Conservation (phyloP, 225 moss, liverwort and hornwort genomes). For the Bryoerythrophyllum caledonicum region DNA sequence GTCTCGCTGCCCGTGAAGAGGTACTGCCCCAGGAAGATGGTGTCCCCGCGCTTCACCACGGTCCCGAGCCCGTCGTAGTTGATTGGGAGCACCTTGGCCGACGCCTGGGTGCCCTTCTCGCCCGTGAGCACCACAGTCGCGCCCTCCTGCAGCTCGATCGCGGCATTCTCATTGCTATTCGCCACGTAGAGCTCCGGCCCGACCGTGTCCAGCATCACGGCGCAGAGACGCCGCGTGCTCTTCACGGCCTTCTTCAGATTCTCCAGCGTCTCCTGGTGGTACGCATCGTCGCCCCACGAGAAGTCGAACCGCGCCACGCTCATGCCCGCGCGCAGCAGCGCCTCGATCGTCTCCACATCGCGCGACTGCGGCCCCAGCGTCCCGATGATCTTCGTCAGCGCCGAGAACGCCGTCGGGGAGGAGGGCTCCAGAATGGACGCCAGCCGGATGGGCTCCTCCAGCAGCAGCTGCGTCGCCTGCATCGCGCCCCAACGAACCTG, state of each 20-base stretch:
- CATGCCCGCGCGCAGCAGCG: conserved; percentile 87
- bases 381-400: conserved; percentile 90
- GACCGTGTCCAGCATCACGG: conserved; percentile 63
- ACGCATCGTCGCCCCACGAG: conserved; percentile 59
- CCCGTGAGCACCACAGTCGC: conserved; percentile 44
- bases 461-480: conserved; percentile 83
- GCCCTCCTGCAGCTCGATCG: conserved; percentile 57
- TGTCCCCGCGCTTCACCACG: conserved; percentile 48
- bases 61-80: conserved; percentile 54
- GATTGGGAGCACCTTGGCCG: conserved; percentile 48
- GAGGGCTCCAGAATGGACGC: conserved; percentile 91
- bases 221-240: conserved; percentile 59
- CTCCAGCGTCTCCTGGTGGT: conserved; percentile 64
- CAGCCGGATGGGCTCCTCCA: conserved; percentile 98
- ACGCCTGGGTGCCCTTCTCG: conserved; percentile 29
- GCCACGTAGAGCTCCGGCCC: conserved; percentile 56
- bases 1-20: conserved; percentile 66
- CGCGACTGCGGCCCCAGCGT: conserved; percentile 85
- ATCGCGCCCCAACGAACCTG: conserved; percentile 24
- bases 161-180: conserved; percentile 42
- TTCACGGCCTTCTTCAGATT: conserved; percentile 63
- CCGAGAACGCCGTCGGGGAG: conserved; percentile 68
- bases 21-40: conserved; percentile 61
- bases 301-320: conserved; percentile 59
- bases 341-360: conserved; percentile 83